Evolutionary conservation across 2,329 filamentous ascomycete genomes (phyloP), one percentile per base, ranked within the genome.

Genomic region (Diplodia intermedia): DNA sequence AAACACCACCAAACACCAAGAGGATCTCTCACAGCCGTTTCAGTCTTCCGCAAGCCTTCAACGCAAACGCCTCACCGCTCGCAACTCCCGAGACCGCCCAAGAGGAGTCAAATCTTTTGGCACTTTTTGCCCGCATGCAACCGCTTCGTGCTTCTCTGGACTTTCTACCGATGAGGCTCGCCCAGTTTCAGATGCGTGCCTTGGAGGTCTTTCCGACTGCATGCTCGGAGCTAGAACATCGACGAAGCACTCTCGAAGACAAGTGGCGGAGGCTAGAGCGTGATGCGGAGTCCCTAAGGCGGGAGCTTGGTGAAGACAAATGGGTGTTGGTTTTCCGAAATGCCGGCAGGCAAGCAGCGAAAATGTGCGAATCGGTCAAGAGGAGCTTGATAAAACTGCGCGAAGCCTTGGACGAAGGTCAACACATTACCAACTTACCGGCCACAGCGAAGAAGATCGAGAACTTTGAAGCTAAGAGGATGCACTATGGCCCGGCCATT

Each of bases 291-390:
- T 91, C 91, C 1, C 80, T 99, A 56, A 87, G 94, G 71, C 91
- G 93, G 76, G 95, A 99, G 77, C 84, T 99, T 4, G 93, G 93
- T 33, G 95, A 99, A 77, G 95, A 99, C 76, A 90, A 93, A 68
- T 99, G 95, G 95, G 90, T 99, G 53, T 86, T 96, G 65, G 94
- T 98, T 43, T 99, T 99, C 82, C 89, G 94, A 68, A 94, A 95
- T 71, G 95, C 95, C 18, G 94, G 93, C 15, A 87, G 91, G 68
- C 93, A 97, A 79, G 94, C 95, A 4, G 89, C 95, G 72, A 97
- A 97, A 82, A 97, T 99, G 93, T 94, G 93, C 76, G 93, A 97
- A 72, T 97, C 94, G 3, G 92, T 98, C 26, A 92, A 96, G 76
- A 87, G 94, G 71, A 97, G 93, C 76, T 88, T 96, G 69, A 80